Base-by-base conservation (phyloP, 139 green algal genomes). In the Diplosphaera chodatii region DNA sequence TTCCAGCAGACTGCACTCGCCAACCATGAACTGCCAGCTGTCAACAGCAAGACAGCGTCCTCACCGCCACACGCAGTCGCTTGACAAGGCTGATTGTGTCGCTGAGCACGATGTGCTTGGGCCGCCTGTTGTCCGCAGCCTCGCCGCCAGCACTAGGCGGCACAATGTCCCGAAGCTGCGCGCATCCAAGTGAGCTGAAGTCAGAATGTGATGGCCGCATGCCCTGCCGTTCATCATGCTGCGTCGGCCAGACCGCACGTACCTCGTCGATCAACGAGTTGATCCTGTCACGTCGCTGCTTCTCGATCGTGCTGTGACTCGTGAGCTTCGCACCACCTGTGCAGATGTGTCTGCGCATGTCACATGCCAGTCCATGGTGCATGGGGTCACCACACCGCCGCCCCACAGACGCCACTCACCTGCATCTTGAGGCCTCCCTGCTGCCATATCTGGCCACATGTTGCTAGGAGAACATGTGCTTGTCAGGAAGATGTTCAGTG, bases 261-360 rank as follows among this genome's bases (percentile, higher is more conserved):
- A 90, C 74, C 77, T 89, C 83, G 32, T 93, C 88, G 6, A 94
- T 91, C 15, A 93, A 76, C 3, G 72, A 77, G 74, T 94, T 94
- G 77, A 94, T 92, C 25, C 88, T 68, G 69, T 94, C 88, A 10
- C 88, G 76, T 1, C 87, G 82, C 67, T 92, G 86, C 83, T 94
- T 94, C 70, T 94, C 89, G 6, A 94, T 87, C 1, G 80, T 85
- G 78, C 77, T 87, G 77, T 94, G 89, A 79, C 87, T 92, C 15
- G 86, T 62, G 20, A 75, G 72, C 27, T 68, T 71, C 67, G 40
- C n/a, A 31, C n/a, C n/a, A n/a, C n/a, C n/a, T n/a, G n/a, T n/a
- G n/a, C n/a, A n/a, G n/a, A n/a, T n/a, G n/a, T n/a, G n/a, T n/a
- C n/a, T n/a, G n/a, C n/a, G n/a, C n/a, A n/a, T n/a, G n/a, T n/a